Percentiles rank a stretch among this genome's conserved stretches.
Evolutionary conservation across 441 rosid species (phyloP).

Genomic region (Raphanus hybrid): DNA sequence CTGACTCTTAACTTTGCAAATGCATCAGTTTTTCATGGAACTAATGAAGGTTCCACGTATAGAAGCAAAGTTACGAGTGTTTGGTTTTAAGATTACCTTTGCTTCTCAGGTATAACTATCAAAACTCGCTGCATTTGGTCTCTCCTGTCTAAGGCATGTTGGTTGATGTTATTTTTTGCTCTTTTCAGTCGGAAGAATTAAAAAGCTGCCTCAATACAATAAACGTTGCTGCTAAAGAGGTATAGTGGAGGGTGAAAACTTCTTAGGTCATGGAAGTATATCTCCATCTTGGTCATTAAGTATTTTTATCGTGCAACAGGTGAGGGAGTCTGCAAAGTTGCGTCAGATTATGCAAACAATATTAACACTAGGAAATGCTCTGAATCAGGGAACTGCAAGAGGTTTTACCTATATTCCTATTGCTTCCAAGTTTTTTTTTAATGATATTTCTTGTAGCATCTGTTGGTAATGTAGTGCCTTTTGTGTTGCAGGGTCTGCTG

Average conservation of each 20-base stretch:
- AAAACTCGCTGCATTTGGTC: slow-evolving; percentile 25
- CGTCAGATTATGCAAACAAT: slow-evolving; percentile 99
- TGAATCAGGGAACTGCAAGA: slow-evolving; percentile 98
- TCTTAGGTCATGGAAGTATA: slow-evolving; percentile 21
- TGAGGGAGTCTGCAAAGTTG: slow-evolving; percentile 86
- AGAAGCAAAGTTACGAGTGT: slow-evolving; percentile 93
- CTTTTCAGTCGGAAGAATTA: slow-evolving; percentile 78
- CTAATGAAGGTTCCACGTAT: slow-evolving; percentile 97
- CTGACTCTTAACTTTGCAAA: slow-evolving; percentile 38
- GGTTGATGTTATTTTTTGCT: slow-evolving; percentile 29
- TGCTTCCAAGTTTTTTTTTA: not conserved
- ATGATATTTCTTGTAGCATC: not conserved
- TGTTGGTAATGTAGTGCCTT: slow-evolving; percentile 25
- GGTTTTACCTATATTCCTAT: slow-evolving; percentile 50
- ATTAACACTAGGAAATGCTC: slow-evolving; percentile 93
- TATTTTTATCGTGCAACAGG: slow-evolving; percentile 52
- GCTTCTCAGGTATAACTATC: slow-evolving; percentile 69
- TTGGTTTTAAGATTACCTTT: slow-evolving; percentile 92
- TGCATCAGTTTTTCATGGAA: slow-evolving; percentile 85
- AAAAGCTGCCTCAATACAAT: slow-evolving; percentile 69
- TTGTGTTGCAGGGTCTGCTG: slow-evolving; percentile 76
- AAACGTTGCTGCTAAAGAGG: slow-evolving; percentile 83
- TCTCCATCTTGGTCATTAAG: slow-evolving; percentile 34
- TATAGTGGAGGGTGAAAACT: slow-evolving; percentile 40
- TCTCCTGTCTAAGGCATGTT: slow-evolving; percentile 12